Base-by-base conservation (phyloP, 1,284 basidiomycete species). In the Fomitiporia mediterranea region DNA sequence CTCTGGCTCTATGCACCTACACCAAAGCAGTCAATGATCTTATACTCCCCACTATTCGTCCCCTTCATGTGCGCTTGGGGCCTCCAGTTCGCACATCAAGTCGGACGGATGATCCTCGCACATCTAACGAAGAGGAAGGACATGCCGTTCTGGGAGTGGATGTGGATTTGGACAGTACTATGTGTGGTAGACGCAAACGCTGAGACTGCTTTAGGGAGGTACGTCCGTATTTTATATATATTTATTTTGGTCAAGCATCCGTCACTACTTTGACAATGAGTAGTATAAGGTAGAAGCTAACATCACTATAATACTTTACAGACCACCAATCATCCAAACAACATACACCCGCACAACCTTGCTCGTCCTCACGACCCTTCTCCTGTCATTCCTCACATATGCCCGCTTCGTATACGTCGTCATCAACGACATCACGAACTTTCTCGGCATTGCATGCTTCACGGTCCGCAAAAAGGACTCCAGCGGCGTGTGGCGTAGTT, bases 21-120 rank as follows among this genome's bases (percentile, higher is more conserved):
- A n/a, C 70, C 79, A 58, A 80, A 81, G 1, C 88, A 67, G 69
- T 87, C 50, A 70, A 82, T 63, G 28, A 66, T 77, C 52, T 69
- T 80, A 2, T 69, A 74, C 58, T 73, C 73, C 47, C 72, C 83
- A 1, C 76, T 88, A 19, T 86, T 98, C 65, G 72, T 98, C 4
- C 92, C 94, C 0, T 96, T 96, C 76, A 70, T 95, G 17, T 85
- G 84, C 62, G 87, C 88, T 43, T 98, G 94, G 94, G 96, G 92
- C 21, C 71, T 93, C 49, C 84, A 88, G 65, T 93, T 92, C 62
- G 84, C 89, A 19, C 87, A 92, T 69, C 85, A 89, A 66, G 95
- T 98, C 43, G 92, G 93, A 35, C 77, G 90, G 62, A 89, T 98
- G 73, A 98, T 98, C 67, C 74, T 98, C 34, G 92, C 94, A 0